Conservation (phyloP, 257 asterid species). For the Henckelia pumila region DNA sequence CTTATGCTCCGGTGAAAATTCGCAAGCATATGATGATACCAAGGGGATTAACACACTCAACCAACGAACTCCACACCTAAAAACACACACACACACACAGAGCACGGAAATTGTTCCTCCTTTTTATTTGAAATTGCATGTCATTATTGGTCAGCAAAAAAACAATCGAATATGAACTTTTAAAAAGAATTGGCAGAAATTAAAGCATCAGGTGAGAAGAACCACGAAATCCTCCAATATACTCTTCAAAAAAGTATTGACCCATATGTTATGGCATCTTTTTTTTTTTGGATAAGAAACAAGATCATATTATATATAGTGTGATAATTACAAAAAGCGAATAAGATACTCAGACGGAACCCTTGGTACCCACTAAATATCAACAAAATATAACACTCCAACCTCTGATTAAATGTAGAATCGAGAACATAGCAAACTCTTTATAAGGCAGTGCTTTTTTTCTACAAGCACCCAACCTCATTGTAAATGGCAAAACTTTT, state of each 20-base stretch:
- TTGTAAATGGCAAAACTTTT: not conserved
- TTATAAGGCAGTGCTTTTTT: not conserved
- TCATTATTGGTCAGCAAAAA: not conserved
- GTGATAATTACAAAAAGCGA: too few species aligned
- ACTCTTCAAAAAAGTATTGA: not conserved
- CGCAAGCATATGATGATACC: not conserved
- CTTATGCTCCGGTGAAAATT: not conserved
- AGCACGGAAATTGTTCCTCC: not conserved
- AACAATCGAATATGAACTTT: not conserved
- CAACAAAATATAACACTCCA: too few species aligned
- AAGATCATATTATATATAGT: too few species aligned
- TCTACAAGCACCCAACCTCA: not conserved
- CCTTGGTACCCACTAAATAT: too few species aligned
- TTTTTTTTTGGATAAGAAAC: too few species aligned
- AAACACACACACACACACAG: not conserved
- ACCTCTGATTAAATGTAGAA: too few species aligned
- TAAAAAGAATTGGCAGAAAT: not conserved
- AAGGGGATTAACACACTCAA: not conserved
- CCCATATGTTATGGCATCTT: not conserved
- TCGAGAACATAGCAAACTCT: too few species aligned
- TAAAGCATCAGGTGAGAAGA: not conserved
- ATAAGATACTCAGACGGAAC: too few species aligned
- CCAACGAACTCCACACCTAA: not conserved
- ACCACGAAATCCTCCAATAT: not conserved
- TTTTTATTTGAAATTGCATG: not conserved